Percentiles rank a stretch among this genome's conserved stretches.
These are phyloP conservation scores for Cryptococcus floricola DNA, from an alignment of 1,284 basidiomycete genomes.

Conservation along the genomic window DNA sequence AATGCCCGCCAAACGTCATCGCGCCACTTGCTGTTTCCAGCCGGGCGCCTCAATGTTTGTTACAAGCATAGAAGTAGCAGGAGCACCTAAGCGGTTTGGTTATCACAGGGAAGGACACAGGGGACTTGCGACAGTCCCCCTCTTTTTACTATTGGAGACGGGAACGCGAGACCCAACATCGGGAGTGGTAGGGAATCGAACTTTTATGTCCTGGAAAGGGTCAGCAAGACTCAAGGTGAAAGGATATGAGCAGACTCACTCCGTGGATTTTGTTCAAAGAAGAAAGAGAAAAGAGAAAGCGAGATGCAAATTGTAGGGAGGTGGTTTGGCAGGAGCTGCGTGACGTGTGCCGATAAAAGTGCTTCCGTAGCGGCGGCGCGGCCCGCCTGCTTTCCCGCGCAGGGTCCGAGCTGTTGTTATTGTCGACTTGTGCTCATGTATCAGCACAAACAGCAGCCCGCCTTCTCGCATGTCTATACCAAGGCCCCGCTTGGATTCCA, in stretches of 20 bases:
- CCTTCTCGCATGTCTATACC: background rate
- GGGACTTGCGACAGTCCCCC: background rate
- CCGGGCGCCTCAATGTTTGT: conserved; percentile 19
- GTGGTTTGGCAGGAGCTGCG: background rate
- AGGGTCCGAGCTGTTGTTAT: background rate
- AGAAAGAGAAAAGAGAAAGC: conserved; percentile 2
- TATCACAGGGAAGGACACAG: conserved; percentile 33
- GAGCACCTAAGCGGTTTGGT: conserved; percentile 26
- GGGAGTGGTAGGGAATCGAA: conserved; percentile 47
- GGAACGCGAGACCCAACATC: conserved; percentile 49
- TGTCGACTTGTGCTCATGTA: no score
- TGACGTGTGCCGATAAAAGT: conserved; percentile 5
- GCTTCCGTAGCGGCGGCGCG: background rate
- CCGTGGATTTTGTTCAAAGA: conserved; percentile 17
- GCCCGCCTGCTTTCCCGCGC: background rate
- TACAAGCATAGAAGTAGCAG: background rate
- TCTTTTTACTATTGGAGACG: conserved; percentile 42
- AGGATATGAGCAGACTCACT: conserved; percentile 21
- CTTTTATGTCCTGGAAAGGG: conserved; percentile 42
- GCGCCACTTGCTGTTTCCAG: conserved; percentile 16
- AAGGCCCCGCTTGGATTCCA: conserved; percentile 28
- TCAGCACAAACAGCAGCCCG: no score
- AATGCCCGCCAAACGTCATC: conserved; percentile 18
- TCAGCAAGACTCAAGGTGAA: background rate
- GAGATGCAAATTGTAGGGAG: background rate